Percentiles rank a stretch among this genome's conserved stretches.
phyloP scores from a whole-genome alignment of 2,329 filamentous ascomycete genomes.

The Diplodia intermedia region DNA sequence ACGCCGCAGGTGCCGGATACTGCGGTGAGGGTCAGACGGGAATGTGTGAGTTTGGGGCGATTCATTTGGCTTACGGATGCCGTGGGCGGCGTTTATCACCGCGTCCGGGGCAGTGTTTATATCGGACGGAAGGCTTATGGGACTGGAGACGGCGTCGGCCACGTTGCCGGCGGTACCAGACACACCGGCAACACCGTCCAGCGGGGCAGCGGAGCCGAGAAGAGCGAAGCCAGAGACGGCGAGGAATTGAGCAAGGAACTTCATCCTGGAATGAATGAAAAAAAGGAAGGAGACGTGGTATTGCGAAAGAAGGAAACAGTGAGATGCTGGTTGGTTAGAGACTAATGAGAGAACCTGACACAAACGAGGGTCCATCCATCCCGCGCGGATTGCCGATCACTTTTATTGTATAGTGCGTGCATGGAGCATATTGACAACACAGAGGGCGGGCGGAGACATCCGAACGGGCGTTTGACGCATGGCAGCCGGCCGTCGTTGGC shows the following conservation, averaged over 20 bases:
- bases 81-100: not conserved
- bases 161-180: not conserved
- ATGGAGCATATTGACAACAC: not conserved
- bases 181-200: not conserved
- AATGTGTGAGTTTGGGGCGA: not conserved
- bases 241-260: not conserved
- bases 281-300: not conserved
- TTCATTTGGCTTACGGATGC: not conserved
- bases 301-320: not conserved
- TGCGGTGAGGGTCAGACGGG: not conserved
- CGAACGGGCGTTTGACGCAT: not conserved
- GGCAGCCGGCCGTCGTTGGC: not conserved
- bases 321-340: not conserved
- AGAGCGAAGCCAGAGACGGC: not conserved
- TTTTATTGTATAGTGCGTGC: not conserved
- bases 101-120: not conserved
- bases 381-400: not conserved
- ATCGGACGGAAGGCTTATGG: not conserved
- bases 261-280: not conserved
- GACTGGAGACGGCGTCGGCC: not conserved
- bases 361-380: not conserved
- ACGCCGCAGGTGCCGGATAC: not conserved
- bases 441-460: not conserved
- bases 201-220: not conserved
- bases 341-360: not conserved